A percentile compares a stretch with the other conserved stretches of the same genome.
phyloP scores from a whole-genome alignment of 164 flowering plant genomes.

The Aristolochia fimbriata region DNA sequence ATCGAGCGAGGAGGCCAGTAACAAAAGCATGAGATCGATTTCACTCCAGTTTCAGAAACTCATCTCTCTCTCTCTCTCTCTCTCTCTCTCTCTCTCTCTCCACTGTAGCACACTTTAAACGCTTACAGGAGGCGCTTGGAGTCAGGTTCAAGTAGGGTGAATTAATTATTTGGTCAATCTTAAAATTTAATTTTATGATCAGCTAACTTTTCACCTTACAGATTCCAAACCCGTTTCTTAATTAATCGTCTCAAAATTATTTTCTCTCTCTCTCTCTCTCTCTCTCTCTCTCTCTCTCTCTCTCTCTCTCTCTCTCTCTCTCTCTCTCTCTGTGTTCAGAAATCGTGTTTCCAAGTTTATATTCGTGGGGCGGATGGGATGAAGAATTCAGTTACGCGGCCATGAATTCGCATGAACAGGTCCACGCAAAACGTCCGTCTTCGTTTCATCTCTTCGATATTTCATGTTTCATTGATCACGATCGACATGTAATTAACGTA shows the following conservation, averaged over 20 bases:
- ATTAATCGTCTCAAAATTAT: too few species aligned
- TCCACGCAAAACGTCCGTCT: neutral
- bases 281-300: neutral
- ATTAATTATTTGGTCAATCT: slow-evolving; percentile 18
- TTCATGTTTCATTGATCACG: too few species aligned
- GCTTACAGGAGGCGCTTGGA: slow-evolving; percentile 20
- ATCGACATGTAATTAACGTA: too few species aligned
- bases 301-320: neutral
- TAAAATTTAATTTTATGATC: neutral
- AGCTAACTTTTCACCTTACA: neutral
- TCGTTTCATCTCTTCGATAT: neutral
- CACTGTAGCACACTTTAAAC: slow-evolving; percentile 13
- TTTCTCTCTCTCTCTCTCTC: too few species aligned
- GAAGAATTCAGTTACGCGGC: neutral
- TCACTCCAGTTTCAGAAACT: slow-evolving; percentile 17
- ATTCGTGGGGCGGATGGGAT: neutral
- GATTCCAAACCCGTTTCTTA: too few species aligned
- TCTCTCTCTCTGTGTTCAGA: neutral
- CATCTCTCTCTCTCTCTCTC: too few species aligned
- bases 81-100: slow-evolving; percentile 11
- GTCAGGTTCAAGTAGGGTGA: slow-evolving; percentile 18
- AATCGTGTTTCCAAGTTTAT: neutral
- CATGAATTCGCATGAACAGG: neutral
- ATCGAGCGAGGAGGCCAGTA: slow-evolving; percentile 45
- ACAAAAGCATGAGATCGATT: slow-evolving; percentile 62